These are phyloP conservation scores for Xylaria sp. DNA, from an alignment of 2,329 filamentous ascomycete genomes.

Conservation along the genomic window DNA sequence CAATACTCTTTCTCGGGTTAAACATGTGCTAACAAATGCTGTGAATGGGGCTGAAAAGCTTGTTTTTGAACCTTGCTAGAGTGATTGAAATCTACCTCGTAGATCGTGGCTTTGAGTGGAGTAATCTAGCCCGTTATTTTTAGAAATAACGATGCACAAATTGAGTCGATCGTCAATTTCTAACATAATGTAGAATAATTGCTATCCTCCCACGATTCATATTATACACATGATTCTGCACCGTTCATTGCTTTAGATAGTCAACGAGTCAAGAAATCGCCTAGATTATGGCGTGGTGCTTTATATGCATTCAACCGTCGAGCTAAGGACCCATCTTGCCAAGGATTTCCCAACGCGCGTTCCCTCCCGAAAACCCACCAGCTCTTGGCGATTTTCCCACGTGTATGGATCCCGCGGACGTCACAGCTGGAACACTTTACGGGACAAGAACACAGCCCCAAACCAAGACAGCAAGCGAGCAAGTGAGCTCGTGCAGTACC, in stretches of 20 bases:
- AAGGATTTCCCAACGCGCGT: constrained; percentile 20
- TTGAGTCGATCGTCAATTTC: not conserved
- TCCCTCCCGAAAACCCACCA: constrained; percentile 10
- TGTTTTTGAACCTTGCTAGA: too few relatives aligned
- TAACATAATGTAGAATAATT: not conserved
- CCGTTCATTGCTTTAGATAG: not conserved
- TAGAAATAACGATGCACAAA: constrained; percentile 1
- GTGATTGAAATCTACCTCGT: not conserved
- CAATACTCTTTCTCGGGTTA: not conserved
- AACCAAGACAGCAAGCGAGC: not conserved
- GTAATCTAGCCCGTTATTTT: not conserved
- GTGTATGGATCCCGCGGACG: not conserved
- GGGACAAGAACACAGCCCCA: constrained; percentile 4
- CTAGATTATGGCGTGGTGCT: not conserved
- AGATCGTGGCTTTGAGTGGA: not conserved
- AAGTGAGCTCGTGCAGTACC: not conserved
- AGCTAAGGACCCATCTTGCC: not conserved
- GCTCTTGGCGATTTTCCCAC: constrained; percentile 18
- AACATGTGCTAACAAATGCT: not conserved
- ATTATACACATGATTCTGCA: not conserved
- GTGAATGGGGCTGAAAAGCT: not conserved
- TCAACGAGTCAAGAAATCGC: not conserved
- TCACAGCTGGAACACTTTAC: constrained; percentile 4
- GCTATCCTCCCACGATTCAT: not conserved
- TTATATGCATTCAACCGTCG: not conserved